These are phyloP conservation scores for Umbelopsis isabellina DNA, from an alignment of 192 early-diverging fungal genomes.

Conservation along the genomic window DNA sequence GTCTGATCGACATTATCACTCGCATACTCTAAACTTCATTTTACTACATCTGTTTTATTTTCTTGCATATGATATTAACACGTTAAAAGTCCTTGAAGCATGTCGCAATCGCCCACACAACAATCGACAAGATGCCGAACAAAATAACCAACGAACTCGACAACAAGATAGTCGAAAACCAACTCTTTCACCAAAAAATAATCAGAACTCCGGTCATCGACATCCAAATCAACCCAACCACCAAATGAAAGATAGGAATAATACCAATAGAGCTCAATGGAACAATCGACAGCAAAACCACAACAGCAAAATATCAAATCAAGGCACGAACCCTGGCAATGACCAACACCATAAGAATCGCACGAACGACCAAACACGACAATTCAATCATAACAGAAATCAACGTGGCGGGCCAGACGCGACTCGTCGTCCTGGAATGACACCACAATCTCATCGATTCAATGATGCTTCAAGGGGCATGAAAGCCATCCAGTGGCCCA, in stretches of 20 bases:
- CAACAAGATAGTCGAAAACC: neutral
- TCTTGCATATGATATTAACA: neutral
- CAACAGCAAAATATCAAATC: neutral
- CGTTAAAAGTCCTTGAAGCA: slow-evolving; percentile 7
- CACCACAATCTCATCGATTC: neutral
- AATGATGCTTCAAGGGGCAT: neutral
- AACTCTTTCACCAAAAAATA: neutral
- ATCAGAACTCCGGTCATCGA: neutral
- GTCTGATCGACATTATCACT: too few relatives aligned
- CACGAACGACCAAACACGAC: neutral
- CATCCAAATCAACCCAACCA: neutral
- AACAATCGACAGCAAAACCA: neutral
- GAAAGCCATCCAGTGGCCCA: neutral
- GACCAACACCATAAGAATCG: neutral
- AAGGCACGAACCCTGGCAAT: neutral
- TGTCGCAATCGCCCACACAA: neutral
- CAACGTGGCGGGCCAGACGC: neutral
- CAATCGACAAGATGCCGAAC: neutral
- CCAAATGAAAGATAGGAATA: neutral
- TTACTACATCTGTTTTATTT: too few relatives aligned
- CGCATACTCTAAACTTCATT: too few relatives aligned
- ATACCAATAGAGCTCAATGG: neutral
- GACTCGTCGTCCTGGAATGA: neutral
- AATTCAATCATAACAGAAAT: neutral
- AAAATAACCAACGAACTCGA: slow-evolving; percentile 11